A percentile compares a stretch with the other conserved stretches of the same genome.
Conservation (phyloP, 495 filamentous ascomycete genomes). For the Neohortaea acidophila region DNA sequence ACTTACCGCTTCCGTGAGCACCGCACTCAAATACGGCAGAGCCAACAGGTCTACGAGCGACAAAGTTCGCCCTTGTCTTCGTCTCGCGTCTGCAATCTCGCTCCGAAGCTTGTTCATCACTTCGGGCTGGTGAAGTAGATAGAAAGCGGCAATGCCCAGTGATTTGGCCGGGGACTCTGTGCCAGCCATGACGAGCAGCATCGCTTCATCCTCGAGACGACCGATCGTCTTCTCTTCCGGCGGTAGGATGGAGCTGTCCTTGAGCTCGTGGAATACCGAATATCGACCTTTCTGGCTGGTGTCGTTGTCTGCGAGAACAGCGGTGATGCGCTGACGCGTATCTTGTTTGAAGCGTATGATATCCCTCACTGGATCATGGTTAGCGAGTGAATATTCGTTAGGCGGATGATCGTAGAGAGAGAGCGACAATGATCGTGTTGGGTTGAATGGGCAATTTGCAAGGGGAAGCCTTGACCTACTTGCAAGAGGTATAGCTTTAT, state of each 20-base stretch:
- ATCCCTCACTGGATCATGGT: not conserved
- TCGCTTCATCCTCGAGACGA: slow-evolving; percentile 16
- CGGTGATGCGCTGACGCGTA: slow-evolving; percentile 1
- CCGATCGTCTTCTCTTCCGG: slow-evolving; percentile 9
- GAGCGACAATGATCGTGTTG: too few relatives aligned
- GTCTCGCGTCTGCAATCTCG: too few relatives aligned
- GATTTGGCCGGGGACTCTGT: slow-evolving; percentile 14
- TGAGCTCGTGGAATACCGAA: slow-evolving; percentile 11
- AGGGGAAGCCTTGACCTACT: too few relatives aligned
- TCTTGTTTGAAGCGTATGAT: not conserved
- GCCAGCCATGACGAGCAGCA: slow-evolving; percentile 15
- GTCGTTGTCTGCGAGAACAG: not conserved
- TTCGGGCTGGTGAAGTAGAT: too few relatives aligned
- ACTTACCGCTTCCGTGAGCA: too few relatives aligned
- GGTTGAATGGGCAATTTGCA: too few relatives aligned
- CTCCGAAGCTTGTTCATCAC: too few relatives aligned
- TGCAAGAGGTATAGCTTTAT: too few relatives aligned
- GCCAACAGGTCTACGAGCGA: too few relatives aligned
- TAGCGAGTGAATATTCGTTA: not conserved
- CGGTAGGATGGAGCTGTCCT: slow-evolving; percentile 9
- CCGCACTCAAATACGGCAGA: too few relatives aligned
- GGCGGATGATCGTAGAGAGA: not conserved
- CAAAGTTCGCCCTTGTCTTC: too few relatives aligned
- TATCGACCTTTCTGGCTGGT: not conserved
- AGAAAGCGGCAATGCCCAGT: slow-evolving; percentile 10